phyloP scores from a whole-genome alignment of 805 yeast species.

The Blastobotrys mokoenaii region DNA sequence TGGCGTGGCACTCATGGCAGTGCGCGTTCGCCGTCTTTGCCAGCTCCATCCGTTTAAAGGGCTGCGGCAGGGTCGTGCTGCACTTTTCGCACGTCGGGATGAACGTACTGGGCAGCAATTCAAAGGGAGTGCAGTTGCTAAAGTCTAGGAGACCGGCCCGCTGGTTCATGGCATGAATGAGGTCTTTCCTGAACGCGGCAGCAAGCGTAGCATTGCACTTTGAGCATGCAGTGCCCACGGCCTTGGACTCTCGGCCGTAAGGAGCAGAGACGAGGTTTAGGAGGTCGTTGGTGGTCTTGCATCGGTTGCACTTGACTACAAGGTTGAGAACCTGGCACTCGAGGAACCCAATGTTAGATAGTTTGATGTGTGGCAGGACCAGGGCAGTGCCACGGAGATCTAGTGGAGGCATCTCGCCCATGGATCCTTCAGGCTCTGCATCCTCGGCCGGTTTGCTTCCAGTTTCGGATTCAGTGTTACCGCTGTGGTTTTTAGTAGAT shows the following conservation, averaged over 20 bases:
- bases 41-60: slow-evolving; percentile 27
- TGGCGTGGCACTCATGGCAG: slow-evolving; percentile 32
- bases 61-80: slow-evolving; percentile 19
- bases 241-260: slow-evolving; percentile 26
- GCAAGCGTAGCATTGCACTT: slow-evolving; percentile 29
- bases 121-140: slow-evolving; percentile 30
- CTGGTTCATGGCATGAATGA: slow-evolving; percentile 25
- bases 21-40: slow-evolving; percentile 25
- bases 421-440: slow-evolving; percentile 15
- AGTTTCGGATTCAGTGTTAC: not conserved
- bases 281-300: slow-evolving; percentile 30
- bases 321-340: slow-evolving; percentile 29
- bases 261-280: slow-evolving; percentile 28
- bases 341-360: slow-evolving; percentile 27
- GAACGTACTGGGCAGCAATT: slow-evolving; percentile 30
- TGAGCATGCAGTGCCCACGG: slow-evolving; percentile 25
- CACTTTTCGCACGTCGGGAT: slow-evolving; percentile 32
- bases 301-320: slow-evolving; percentile 30
- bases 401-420: slow-evolving; percentile 4
- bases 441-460: slow-evolving; percentile 5
- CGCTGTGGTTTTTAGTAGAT: not conserved
- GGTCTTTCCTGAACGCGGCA: slow-evolving; percentile 31
- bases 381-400: slow-evolving; percentile 28
- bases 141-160: slow-evolving; percentile 32
- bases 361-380: slow-evolving; percentile 24